These are phyloP conservation scores for Colletotrichum somersetense DNA, from an alignment of 2,329 filamentous ascomycete species.

Conservation along the genomic window DNA sequence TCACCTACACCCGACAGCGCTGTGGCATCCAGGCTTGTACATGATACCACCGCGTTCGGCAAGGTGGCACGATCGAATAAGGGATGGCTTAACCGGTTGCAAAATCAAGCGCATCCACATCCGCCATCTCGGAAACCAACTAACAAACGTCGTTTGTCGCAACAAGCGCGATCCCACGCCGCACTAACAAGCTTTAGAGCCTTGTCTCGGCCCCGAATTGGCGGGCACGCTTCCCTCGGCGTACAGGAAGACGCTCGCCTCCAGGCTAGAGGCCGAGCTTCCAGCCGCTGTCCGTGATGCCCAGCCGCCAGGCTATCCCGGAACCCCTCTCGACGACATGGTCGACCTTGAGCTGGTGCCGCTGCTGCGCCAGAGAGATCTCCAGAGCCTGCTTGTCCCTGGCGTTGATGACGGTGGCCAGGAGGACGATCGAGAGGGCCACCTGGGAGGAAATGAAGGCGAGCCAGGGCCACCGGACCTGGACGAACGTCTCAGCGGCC, in stretches of 20 bases:
- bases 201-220: too few species aligned
- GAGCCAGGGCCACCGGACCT: constrained; percentile 43
- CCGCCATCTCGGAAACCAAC: background rate
- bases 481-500: constrained; percentile 30
- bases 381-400: constrained; percentile 5
- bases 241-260: background rate
- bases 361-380: background rate
- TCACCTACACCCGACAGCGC: background rate
- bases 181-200: too few species aligned
- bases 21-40: background rate
- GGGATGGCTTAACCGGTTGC: background rate
- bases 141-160: background rate
- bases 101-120: background rate
- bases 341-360: constrained; percentile 5
- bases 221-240: too few species aligned
- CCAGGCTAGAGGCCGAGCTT: background rate
- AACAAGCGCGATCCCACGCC: background rate
- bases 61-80: background rate
- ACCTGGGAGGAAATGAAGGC: constrained; percentile 41
- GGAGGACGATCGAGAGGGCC: constrained; percentile 33
- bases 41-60: background rate
- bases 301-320: constrained; percentile 6
- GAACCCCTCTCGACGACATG: background rate
- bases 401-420: constrained; percentile 24
- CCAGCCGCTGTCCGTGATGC: constrained; percentile 10